A percentile compares a stretch with the other conserved stretches of the same genome.
Conservation (phyloP, 2,329 filamentous ascomycete species). For the Nemania sp. region DNA sequence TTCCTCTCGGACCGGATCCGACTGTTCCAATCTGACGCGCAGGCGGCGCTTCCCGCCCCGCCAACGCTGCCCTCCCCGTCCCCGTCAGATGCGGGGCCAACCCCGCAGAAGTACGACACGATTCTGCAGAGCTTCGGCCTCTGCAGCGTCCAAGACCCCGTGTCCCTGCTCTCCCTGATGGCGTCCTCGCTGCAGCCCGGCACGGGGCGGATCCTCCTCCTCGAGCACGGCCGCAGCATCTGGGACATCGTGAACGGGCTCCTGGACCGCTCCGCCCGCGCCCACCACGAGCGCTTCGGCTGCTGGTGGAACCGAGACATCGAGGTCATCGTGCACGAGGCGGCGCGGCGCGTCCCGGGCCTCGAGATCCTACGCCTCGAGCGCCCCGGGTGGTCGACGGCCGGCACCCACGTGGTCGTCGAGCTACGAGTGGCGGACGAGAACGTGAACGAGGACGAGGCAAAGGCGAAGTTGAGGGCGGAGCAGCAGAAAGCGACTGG, state of each 20-base stretch:
- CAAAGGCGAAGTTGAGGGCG: not conserved
- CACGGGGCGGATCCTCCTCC: slow-evolving; percentile 62
- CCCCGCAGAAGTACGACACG: slow-evolving; percentile 60
- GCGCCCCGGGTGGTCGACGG: slow-evolving; percentile 56
- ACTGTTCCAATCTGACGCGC: slow-evolving; percentile 55
- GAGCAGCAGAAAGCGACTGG: slow-evolving; percentile 6
- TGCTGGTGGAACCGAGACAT: slow-evolving; percentile 74
- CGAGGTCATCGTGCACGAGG: slow-evolving; percentile 57
- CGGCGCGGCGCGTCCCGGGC: slow-evolving; percentile 52
- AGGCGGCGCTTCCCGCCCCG: slow-evolving; percentile 48
- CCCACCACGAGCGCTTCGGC: slow-evolving; percentile 63
- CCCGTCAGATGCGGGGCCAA: slow-evolving; percentile 42
- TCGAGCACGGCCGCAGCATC: slow-evolving; percentile 65
- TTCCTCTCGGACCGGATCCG: slow-evolving; percentile 51
- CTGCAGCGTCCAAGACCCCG: slow-evolving; percentile 64
- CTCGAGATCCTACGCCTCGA: slow-evolving; percentile 61
- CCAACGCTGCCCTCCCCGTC: slow-evolving; percentile 44
- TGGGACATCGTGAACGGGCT: slow-evolving; percentile 57
- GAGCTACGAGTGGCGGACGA: slow-evolving; percentile 53
- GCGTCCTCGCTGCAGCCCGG: slow-evolving; percentile 56
- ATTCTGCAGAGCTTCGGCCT: slow-evolving; percentile 68
- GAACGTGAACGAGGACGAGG: not conserved
- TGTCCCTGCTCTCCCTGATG: slow-evolving; percentile 57
- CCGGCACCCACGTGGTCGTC: slow-evolving; percentile 63
- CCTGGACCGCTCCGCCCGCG: slow-evolving; percentile 58